phyloP scores from a whole-genome alignment of 2,329 filamentous ascomycete genomes.

The Sclerotinia nivalis region DNA sequence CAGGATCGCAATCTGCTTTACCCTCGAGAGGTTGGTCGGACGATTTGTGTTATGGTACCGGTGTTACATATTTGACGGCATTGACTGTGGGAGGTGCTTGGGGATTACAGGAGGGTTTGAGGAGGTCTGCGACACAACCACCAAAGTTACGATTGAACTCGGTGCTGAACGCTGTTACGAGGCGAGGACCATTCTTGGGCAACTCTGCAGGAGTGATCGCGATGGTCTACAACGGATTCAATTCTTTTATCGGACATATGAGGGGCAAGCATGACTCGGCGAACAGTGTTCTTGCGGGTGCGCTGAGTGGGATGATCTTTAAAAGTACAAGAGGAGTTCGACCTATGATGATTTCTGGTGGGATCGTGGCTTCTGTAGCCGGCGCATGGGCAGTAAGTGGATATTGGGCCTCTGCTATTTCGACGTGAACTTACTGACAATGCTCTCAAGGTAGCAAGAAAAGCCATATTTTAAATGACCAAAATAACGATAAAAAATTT shows the following conservation, averaged over 20 bases:
- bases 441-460: conserved; percentile 49
- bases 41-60: conserved; percentile 96
- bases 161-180: conserved; percentile 89
- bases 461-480: conserved; percentile 48
- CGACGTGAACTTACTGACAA: conserved; percentile 27
- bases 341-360: conserved; percentile 93
- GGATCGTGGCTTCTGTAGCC: conserved; percentile 82
- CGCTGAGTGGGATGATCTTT: conserved; percentile 88
- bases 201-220: conserved; percentile 96
- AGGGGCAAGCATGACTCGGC: conserved; percentile 85
- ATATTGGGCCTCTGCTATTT: background rate
- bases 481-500: conserved; percentile 15
- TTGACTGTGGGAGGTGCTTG: conserved; percentile 84
- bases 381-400: conserved; percentile 84
- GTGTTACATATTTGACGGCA: conserved; percentile 88
- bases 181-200: conserved; percentile 89
- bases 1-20: conserved; percentile 81
- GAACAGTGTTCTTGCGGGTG: conserved; percentile 85
- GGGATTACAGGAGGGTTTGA: conserved; percentile 88
- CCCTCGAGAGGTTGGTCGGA: conserved; percentile 97
- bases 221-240: conserved; percentile 93
- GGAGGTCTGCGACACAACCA: conserved; percentile 72
- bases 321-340: conserved; percentile 89
- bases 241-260: conserved; percentile 76
- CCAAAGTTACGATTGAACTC: conserved; percentile 93